Percentiles rank a stretch among this genome's conserved stretches.
These are phyloP conservation scores for Teratosphaeria zuluensis DNA, from an alignment of 2,329 filamentous ascomycete species.

Conservation along the genomic window DNA sequence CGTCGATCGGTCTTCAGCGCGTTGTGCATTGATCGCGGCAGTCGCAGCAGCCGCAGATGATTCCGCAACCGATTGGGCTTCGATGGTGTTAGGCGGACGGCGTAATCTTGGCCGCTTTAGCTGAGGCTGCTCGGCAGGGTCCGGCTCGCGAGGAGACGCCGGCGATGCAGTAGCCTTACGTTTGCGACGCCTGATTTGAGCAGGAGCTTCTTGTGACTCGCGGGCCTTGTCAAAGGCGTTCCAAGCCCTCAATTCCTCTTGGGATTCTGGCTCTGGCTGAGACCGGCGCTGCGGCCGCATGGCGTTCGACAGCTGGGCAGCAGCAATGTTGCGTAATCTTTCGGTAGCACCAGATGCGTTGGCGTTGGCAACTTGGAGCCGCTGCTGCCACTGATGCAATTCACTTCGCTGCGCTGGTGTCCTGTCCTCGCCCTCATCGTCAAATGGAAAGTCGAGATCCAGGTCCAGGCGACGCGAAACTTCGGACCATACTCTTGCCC, in stretches of 20 bases:
- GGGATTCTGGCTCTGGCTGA: slow-evolving; percentile 54
- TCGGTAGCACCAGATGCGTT: slow-evolving; percentile 54
- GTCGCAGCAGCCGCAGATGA: slow-evolving; percentile 15
- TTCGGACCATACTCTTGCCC: slow-evolving; percentile 80
- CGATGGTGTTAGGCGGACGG: slow-evolving; percentile 37
- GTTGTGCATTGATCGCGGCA: slow-evolving; percentile 16
- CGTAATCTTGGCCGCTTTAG: slow-evolving; percentile 66
- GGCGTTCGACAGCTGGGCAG: slow-evolving; percentile 28
- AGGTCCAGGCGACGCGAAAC: slow-evolving; percentile 71
- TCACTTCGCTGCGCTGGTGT: slow-evolving; percentile 48
- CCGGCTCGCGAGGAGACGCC: slow-evolving; percentile 49
- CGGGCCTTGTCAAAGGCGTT: slow-evolving; percentile 80
- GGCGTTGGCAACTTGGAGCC: slow-evolving; percentile 70
- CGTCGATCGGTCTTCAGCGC: slow-evolving; percentile 42
- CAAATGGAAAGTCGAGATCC: slow-evolving; percentile 79
- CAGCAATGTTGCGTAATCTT: slow-evolving; percentile 43
- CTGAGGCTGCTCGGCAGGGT: slow-evolving; percentile 60
- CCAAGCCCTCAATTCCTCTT: slow-evolving; percentile 79
- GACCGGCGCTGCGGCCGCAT: not conserved
- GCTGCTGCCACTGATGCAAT: slow-evolving; percentile 67
- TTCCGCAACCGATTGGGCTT: slow-evolving; percentile 25
- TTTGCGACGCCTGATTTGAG: slow-evolving; percentile 44
- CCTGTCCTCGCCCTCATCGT: slow-evolving; percentile 54
- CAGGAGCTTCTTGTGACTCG: slow-evolving; percentile 49
- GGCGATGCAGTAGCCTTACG: slow-evolving; percentile 71